Evolutionary conservation across 2,329 filamentous ascomycete species (phyloP), one percentile per base, ranked within the genome.

Genomic region (Periconia sp.): DNA sequence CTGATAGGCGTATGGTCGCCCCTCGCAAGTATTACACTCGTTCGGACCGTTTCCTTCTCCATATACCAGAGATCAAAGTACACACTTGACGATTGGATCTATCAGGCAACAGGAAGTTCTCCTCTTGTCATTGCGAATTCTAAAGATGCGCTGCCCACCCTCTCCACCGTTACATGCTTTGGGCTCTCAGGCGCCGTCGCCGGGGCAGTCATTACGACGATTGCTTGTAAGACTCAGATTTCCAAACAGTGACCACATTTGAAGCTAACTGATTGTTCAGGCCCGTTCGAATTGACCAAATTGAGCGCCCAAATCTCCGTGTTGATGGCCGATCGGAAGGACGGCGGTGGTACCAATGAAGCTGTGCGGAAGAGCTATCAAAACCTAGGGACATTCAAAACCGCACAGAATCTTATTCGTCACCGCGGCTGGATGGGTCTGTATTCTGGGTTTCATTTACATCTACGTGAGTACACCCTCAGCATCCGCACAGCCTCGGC

Each of bases 211-310:
- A 92, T 94, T 41, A 92, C 89, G 7, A 78, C 87, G 36, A 82
- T 94, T 57, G 88, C 89, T 55, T 95, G 89, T 74, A 57, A 36
- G 69, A 41, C 28, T 16, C n/a, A n/a, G n/a, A n/a, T n/a, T n/a
- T n/a, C n/a, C n/a, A n/a, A n/a, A n/a, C n/a, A n/a, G n/a, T n/a
- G n/a, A n/a, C n/a, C n/a, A n/a, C n/a, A n/a, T n/a, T n/a, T 28
- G 8, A 13, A 9, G 13, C 10, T 30, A 23, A 36, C 24, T 28
- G 10, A 40, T 17, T 37, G 56, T 59, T 6, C 43, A 87, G 84
- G 84, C 63, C 89, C 89, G 1, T 95, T 95, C 65, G 89, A 95
- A 69, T 79, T 95, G 68, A 92, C 88, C n/a, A 95, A 95, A 70
- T 78, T 94, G 46, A 92, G 87, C 66, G 88, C 89, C 12, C 89